Evolutionary conservation across 805 yeast genomes (phyloP).

Genomic region (Yarrowia sp.): DNA sequence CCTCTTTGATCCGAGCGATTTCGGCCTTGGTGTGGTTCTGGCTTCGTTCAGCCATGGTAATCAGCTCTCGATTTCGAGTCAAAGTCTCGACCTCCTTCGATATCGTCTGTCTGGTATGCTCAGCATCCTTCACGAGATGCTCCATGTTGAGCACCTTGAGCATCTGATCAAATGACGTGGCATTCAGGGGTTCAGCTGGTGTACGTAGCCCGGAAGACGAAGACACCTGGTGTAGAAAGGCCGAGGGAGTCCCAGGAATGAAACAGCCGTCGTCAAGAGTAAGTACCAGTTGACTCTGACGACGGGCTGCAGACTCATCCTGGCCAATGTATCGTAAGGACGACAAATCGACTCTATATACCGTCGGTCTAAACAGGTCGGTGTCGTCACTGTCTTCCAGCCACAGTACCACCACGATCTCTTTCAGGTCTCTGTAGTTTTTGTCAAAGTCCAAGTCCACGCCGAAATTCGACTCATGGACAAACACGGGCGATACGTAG

Average conservation of each 20-base stretch:
- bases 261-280: constrained; percentile 33
- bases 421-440: constrained; percentile 13
- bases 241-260: constrained; percentile 12
- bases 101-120: constrained; percentile 9
- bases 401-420: constrained; percentile 26
- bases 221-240: constrained; percentile 6
- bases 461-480: constrained; percentile 29
- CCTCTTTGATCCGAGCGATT: constrained; percentile 5
- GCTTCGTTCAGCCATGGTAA: constrained; percentile 9
- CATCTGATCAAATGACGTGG: constrained; percentile 24
- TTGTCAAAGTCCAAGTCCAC: constrained; percentile 21
- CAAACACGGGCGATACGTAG: constrained; percentile 26
- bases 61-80: constrained; percentile 12
- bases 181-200: constrained; percentile 25
- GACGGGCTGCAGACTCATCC: constrained; percentile 3
- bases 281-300: constrained; percentile 14
- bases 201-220: constrained; percentile 29
- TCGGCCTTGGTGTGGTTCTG: constrained; percentile 16
- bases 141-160: constrained; percentile 36
- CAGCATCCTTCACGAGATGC: constrained; percentile 32
- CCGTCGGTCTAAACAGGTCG: constrained; percentile 1
- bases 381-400: constrained; percentile 8
- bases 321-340: constrained; percentile 32
- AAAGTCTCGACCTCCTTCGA: constrained; percentile 12
- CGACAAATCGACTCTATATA: constrained; percentile 1